Percentiles rank a stretch among this genome's conserved stretches.
Conservation (phyloP, 768 basidiomycete species). For the Calvatia gigantea region DNA sequence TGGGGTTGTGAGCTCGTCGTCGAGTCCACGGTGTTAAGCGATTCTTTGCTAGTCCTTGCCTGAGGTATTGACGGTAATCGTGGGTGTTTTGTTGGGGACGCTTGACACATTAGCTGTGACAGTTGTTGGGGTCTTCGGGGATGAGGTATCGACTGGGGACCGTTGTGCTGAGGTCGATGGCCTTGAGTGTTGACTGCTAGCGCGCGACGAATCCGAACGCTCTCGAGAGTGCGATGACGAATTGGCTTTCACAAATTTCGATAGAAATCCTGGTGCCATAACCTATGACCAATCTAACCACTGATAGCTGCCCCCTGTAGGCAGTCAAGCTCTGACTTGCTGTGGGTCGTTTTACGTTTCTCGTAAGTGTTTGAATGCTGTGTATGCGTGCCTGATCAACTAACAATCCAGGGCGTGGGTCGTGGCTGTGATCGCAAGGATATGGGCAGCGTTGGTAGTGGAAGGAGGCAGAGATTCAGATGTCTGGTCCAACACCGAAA, state of each 20-base stretch:
- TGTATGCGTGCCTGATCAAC: background rate
- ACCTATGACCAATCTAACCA: background rate
- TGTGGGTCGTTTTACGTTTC: background rate
- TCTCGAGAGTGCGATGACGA: slow-evolving; percentile 3
- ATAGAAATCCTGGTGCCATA: slow-evolving; percentile 13
- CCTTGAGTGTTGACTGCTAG: background rate
- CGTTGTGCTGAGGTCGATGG: background rate
- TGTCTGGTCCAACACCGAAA: background rate
- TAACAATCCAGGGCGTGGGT: background rate
- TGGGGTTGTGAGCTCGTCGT: slow-evolving; percentile 5
- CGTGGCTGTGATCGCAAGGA: background rate
- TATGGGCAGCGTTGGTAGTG: background rate
- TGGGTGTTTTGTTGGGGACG: background rate
- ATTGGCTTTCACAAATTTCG: slow-evolving; percentile 4
- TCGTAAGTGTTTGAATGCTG: background rate
- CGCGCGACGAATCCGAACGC: background rate
- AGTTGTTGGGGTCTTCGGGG: background rate
- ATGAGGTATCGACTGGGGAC: background rate
- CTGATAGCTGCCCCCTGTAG: background rate
- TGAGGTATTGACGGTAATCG: slow-evolving; percentile 4
- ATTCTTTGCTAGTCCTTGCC: background rate
- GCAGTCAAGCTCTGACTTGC: background rate
- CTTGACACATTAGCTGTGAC: background rate
- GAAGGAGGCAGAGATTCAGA: background rate
- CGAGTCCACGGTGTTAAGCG: background rate